Conservation (phyloP, 257 asterid genomes). For the Nicotiana knightiana region DNA sequence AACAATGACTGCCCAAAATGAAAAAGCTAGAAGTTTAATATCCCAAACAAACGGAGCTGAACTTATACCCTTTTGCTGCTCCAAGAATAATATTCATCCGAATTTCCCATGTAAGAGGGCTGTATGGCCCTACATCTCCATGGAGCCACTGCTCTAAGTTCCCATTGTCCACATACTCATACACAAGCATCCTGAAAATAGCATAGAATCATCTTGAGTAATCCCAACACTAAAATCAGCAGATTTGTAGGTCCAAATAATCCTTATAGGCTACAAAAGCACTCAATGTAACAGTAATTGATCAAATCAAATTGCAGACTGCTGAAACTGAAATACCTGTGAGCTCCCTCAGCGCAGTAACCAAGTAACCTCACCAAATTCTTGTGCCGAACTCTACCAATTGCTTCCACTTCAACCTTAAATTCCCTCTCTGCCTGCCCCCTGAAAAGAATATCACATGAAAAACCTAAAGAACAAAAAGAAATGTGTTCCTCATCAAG, state of each 20-base stretch:
- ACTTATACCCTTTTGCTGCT: constrained; percentile 27
- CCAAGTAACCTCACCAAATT: constrained; percentile 32
- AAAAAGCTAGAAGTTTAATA: background rate
- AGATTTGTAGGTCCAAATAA: background rate
- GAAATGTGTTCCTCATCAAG: background rate
- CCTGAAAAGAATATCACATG: constrained; percentile 10
- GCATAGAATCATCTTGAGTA: background rate
- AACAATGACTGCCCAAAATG: background rate
- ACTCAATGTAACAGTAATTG: background rate
- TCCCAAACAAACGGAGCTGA: background rate
- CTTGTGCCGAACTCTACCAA: constrained; percentile 32
- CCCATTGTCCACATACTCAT: constrained; percentile 33
- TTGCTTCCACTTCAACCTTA: constrained; percentile 33
- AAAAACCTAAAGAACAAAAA: background rate
- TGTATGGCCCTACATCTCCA: constrained; percentile 23
- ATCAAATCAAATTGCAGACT: background rate
- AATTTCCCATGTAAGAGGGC: constrained; percentile 31
- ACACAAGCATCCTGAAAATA: constrained; percentile 29
- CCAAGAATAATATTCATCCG: constrained; percentile 27
- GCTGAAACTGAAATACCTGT: constrained; percentile 15
- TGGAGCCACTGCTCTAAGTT: constrained; percentile 36
- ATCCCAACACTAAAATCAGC: background rate
- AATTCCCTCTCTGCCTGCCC: constrained; percentile 35
- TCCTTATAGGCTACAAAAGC: background rate
- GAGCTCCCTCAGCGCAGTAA: constrained; percentile 30